Evolutionary conservation across 345 rosid genomes (phyloP).

Genomic region (Syzygium aqueum): DNA sequence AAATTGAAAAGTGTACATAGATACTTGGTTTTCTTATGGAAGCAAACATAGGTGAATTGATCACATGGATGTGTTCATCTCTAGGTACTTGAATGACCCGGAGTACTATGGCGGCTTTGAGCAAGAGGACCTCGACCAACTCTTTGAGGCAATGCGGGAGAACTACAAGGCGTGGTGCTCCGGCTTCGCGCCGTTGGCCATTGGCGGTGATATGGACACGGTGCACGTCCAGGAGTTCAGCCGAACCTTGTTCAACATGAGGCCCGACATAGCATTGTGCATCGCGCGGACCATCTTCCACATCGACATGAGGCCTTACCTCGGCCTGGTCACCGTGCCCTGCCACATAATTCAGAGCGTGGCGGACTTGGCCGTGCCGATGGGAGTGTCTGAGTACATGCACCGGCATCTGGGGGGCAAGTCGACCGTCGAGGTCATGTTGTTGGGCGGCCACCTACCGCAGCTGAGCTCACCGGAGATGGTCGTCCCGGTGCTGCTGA

Average conservation of each 20-base stretch:
- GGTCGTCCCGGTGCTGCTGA: conserved; percentile 59
- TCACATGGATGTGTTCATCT: neutral
- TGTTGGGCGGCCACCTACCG: conserved; percentile 74
- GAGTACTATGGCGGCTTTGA: conserved; percentile 83
- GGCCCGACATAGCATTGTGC: conserved; percentile 74
- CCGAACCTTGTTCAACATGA: conserved; percentile 79
- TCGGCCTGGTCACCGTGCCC: conserved; percentile 43
- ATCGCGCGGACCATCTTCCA: conserved; percentile 58
- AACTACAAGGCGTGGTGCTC: conserved; percentile 78
- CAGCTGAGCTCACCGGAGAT: conserved; percentile 74
- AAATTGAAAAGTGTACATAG: neutral
- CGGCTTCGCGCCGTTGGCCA: conserved; percentile 69
- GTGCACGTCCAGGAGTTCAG: conserved; percentile 77
- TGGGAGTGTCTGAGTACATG: conserved; percentile 57
- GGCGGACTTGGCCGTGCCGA: conserved; percentile 75
- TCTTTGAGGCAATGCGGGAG: conserved; percentile 55
- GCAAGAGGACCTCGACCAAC: conserved; percentile 58
- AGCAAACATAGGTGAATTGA: neutral
- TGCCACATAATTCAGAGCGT: conserved; percentile 74
- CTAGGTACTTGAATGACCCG: conserved; percentile 62
- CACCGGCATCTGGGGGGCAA: conserved; percentile 45
- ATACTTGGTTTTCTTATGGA: neutral
- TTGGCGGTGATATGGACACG: conserved; percentile 81
- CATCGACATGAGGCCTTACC: conserved; percentile 55
- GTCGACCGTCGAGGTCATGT: conserved; percentile 60